phyloP scores from a whole-genome alignment of 1,284 basidiomycete species.

The Apiotrichum porosum region DNA sequence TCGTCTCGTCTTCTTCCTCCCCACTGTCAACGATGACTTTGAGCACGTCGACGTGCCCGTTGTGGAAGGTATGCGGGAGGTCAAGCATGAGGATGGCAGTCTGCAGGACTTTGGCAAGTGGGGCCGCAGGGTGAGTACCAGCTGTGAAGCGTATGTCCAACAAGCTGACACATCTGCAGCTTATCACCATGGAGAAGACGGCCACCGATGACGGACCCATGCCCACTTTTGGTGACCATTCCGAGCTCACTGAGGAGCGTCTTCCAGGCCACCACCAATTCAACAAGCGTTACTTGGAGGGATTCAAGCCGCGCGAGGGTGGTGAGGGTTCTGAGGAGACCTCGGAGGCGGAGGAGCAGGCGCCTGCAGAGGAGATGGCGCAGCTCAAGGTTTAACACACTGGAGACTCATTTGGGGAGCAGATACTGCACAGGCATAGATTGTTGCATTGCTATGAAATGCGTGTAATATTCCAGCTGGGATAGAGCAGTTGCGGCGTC shows the following conservation, averaged over 20 bases:
- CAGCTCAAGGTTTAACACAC: too few species aligned
- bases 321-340: background rate
- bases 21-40: constrained; percentile 86
- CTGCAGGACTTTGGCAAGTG: constrained; percentile 93
- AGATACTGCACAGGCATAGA: too few species aligned
- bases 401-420: too few species aligned
- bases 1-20: constrained; percentile 89
- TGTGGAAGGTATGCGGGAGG: constrained; percentile 67
- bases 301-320: constrained; percentile 2
- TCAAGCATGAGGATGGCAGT: constrained; percentile 75
- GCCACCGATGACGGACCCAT: constrained; percentile 48
- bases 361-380: too few species aligned
- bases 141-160: background rate
- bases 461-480: too few species aligned
- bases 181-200: constrained; percentile 81
- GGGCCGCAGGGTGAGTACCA: constrained; percentile 72
- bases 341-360: background rate
- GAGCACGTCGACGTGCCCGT: constrained; percentile 73
- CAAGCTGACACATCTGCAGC: constrained; percentile 49
- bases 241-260: constrained; percentile 21
- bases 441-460: too few species aligned
- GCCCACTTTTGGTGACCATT: constrained; percentile 39
- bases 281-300: constrained; percentile 17
- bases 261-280: constrained; percentile 44
- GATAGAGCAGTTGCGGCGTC: too few species aligned